Percentiles rank a stretch among this genome's conserved stretches.
Conservation (phyloP, 225 moss, liverwort and hornwort genomes). For the Thuidium tamariscinum region DNA sequence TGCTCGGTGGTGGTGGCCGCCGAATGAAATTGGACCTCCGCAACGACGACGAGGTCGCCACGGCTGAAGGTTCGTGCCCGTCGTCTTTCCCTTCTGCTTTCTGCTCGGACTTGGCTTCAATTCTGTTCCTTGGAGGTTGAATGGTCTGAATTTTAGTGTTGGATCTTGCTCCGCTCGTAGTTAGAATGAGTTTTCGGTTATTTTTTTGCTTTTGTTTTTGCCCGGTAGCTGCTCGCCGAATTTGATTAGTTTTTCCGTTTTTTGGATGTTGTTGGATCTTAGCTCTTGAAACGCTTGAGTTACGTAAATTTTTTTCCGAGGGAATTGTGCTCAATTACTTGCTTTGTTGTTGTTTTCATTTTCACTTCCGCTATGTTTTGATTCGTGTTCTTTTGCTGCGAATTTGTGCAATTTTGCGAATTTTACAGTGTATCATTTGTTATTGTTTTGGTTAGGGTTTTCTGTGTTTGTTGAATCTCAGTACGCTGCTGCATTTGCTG, state of each 20-base stretch:
- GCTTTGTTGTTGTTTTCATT: background rate
- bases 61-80: conserved; percentile 3
- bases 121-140: background rate
- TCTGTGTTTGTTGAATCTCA: background rate
- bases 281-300: background rate
- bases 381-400: background rate
- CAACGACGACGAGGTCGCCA: conserved; percentile 33
- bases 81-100: background rate
- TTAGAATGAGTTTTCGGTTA: background rate
- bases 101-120: too few relatives aligned
- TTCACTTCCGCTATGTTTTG: background rate
- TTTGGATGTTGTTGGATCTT: background rate
- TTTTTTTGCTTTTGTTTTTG: background rate
- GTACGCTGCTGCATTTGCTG: background rate
- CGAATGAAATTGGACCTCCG: conserved; percentile 56
- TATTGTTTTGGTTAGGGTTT: background rate
- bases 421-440: background rate
- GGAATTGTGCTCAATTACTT: background rate
- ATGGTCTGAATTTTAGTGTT: background rate
- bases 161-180: background rate
- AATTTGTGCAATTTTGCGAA: background rate
- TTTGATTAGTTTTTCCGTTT: background rate
- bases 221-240: background rate
- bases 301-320: background rate
- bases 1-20: conserved; percentile 46